Evolutionary conservation across 371 early-diverging fungal species (phyloP).

Genomic region (Mucor saturninus): DNA sequence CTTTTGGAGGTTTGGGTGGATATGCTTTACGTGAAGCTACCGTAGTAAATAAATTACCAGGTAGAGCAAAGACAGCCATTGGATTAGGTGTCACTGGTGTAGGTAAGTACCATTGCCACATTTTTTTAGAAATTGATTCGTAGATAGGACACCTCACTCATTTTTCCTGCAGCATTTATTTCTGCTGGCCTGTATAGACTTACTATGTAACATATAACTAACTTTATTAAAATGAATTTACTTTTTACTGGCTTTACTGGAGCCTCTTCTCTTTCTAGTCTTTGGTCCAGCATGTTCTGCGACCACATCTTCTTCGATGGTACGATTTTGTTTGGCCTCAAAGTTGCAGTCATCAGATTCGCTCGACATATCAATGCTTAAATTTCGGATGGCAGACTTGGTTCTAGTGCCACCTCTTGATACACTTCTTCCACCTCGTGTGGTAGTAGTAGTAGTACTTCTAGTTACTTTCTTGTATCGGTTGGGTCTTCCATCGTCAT

Average conservation of each 20-base stretch:
- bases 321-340: conserved; percentile 1
- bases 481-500: conserved; percentile 16
- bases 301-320: conserved; percentile 28
- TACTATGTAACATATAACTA: conserved; percentile 22
- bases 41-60: conserved; percentile 39
- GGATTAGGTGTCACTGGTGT: conserved; percentile 51
- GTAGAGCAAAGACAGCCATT: conserved; percentile 41
- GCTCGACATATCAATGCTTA: conserved; percentile 4
- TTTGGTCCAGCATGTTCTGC: conserved; percentile 5
- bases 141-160: not conserved
- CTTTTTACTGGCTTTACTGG: conserved; percentile 19
- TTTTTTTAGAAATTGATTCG: not conserved
- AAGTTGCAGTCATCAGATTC: not conserved
- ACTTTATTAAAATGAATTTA: not conserved
- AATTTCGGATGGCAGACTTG: not conserved
- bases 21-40: conserved; percentile 48
- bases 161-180: conserved; percentile 34
- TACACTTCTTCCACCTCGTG: conserved; percentile 10
- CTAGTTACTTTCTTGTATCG: conserved; percentile 3
- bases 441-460: not conserved
- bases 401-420: conserved; percentile 10
- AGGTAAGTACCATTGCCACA: conserved; percentile 33
- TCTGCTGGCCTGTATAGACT: conserved; percentile 53
- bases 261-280: conserved; percentile 14
- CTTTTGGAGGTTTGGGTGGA: conserved; percentile 44